Percentiles rank a stretch among this genome's conserved stretches.
Conservation (phyloP, 75 land plant species). For the Picea sitchensis region DNA sequence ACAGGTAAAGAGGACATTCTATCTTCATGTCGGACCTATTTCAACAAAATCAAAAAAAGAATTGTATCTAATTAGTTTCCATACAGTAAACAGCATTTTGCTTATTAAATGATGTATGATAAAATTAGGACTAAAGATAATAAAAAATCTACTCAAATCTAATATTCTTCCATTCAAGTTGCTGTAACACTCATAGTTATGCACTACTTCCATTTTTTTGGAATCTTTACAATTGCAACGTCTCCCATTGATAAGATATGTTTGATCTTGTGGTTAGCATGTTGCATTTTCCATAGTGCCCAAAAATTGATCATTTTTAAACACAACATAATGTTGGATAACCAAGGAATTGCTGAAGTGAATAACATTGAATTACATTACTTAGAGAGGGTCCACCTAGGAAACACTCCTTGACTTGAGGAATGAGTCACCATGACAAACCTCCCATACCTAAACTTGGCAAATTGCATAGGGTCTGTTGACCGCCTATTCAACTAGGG, state of each 20-base stretch:
- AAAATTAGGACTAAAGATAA: neutral
- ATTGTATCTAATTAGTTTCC: neutral
- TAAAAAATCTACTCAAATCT: neutral
- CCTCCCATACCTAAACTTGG: no score
- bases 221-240: neutral
- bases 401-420: no score
- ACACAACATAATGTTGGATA: neutral
- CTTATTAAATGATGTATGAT: neutral
- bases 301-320: neutral
- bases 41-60: neutral
- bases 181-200: neutral
- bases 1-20: slow-evolving; percentile 49
- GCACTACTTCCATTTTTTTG: neutral
- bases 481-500: no score
- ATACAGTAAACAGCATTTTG: neutral
- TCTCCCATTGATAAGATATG: neutral
- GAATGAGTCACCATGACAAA: no score
- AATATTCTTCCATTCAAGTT: neutral
- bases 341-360: no score
- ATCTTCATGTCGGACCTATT: slow-evolving; percentile 60
- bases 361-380: no score
- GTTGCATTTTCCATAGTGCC: no score
- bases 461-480: no score
- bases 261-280: neutral
- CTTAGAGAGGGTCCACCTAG: no score